Conservation (phyloP, 768 basidiomycete genomes). For the Tephrocybe sp. region DNA sequence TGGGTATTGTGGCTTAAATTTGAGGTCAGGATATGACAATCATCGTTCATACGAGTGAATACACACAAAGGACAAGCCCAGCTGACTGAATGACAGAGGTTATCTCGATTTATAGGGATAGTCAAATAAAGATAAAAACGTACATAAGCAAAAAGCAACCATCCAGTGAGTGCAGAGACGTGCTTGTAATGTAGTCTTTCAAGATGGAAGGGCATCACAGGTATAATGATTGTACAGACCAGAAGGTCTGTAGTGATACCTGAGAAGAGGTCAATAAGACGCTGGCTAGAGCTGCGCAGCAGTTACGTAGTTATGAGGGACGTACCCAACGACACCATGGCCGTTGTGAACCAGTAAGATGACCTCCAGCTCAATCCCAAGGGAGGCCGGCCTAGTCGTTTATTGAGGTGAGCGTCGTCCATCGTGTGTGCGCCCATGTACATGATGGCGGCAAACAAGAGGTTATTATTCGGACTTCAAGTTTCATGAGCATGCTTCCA, state of each 20-base stretch:
- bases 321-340: constrained; percentile 52
- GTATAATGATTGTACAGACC: constrained; percentile 63
- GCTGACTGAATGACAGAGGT: constrained; percentile 39
- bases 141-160: constrained; percentile 62
- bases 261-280: constrained; percentile 14
- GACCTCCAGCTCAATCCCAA: constrained; percentile 57
- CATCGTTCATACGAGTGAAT: neutral
- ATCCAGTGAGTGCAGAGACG: constrained; percentile 55
- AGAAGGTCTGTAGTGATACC: constrained; percentile 52
- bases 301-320: neutral
- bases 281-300: neutral
- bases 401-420: too few species aligned
- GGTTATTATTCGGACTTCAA: too few species aligned
- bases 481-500: too few species aligned
- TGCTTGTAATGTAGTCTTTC: constrained; percentile 43
- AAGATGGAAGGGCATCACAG: constrained; percentile 65
- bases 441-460: too few species aligned
- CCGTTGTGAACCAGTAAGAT: constrained; percentile 56
- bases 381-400: too few species aligned
- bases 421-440: too few species aligned
- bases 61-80: constrained; percentile 56
- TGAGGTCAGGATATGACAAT: neutral
- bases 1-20: constrained; percentile 52
- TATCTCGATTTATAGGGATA: constrained; percentile 6
- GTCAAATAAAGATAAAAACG: constrained; percentile 18